Base-by-base conservation (phyloP, 306 rosid species). In the Pueraria montana region DNA sequence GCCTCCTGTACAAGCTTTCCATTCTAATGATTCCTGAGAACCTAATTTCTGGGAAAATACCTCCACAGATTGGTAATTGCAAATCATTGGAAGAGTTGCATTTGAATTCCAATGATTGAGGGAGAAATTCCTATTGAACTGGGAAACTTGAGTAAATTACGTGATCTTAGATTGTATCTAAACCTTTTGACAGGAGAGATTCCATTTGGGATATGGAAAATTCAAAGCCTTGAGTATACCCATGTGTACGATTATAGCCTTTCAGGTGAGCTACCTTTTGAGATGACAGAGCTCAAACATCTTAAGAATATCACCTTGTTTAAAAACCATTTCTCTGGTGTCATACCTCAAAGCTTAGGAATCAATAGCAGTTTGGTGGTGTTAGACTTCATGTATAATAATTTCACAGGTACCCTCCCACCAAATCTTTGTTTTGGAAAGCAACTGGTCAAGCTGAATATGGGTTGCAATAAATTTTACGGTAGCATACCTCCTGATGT, bases 131-230 rank as follows among this genome's bases (percentile, higher is more conserved):
- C 97, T 0, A 50, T 78, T 2, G 97, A 93, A 80, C n/a, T 93
- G 64, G 98, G 97, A n/a, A 84, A 76, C 74, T 78, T 93, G 85
- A 82, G 86, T 67, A 59, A 79, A 53, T 75, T 95, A 72, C 63
- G 38, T 18, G 89, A 85, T 21, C 89, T 95, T 74, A 67, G 79
- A 42, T 84, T 93, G 84, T 91, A 45, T 48, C 38, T 74, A 3
- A 95, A 93, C 84, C 49, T 2, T 46, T 74, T 95, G 84, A 85
- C 66, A 0, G 98, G 97, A 14, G 88, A 90, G 78, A 89, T 95
- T 86, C 98, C 98, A 9, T 74, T 77, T 8, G 80, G 95, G 46
- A 72, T 95, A 38, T 95, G 98, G 98, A 93, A 90, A 90, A 93
- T 91, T 84, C 89, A 82, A 50, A 90, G 84, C 69, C 97, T 94